These are phyloP conservation scores for Luvunga scandens DNA, from an alignment of 345 rosid species.

Conservation along the genomic window DNA sequence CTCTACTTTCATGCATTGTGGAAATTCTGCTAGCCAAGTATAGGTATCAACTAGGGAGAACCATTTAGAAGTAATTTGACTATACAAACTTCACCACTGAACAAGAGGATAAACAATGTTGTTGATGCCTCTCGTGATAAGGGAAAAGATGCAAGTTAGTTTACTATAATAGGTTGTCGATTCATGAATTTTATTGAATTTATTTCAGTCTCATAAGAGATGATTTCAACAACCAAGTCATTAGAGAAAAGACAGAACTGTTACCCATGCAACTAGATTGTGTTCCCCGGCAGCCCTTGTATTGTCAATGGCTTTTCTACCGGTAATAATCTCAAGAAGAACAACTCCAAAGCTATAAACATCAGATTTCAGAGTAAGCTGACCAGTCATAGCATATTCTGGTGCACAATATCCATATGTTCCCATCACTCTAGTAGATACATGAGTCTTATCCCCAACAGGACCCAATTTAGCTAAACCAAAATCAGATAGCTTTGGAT, in stretches of 20 bases:
- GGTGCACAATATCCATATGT: constrained; percentile 76
- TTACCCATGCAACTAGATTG: constrained; percentile 76
- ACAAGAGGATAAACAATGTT: neutral
- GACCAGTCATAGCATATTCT: constrained; percentile 84
- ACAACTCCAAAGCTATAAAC: constrained; percentile 64
- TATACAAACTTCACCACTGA: neutral
- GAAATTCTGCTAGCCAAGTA: neutral
- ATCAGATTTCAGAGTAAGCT: constrained; percentile 67
- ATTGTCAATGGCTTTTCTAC: constrained; percentile 66
- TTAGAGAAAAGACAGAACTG: constrained; percentile 20
- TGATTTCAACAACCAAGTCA: neutral
- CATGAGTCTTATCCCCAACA: constrained; percentile 72
- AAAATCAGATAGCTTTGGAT: constrained; percentile 72
- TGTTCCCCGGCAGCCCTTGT: constrained; percentile 54
- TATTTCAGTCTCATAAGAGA: neutral
- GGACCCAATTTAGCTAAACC: constrained; percentile 81
- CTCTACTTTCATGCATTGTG: neutral
- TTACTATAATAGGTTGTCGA: neutral
- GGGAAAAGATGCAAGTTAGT: neutral
- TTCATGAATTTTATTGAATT: neutral
- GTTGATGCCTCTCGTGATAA: neutral
- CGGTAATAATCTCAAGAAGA: constrained; percentile 67
- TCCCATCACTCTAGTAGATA: constrained; percentile 77
- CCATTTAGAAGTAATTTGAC: neutral
- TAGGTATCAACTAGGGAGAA: neutral